phyloP scores from a whole-genome alignment of 345 rosid species.

The Eutrema yunnanense region DNA sequence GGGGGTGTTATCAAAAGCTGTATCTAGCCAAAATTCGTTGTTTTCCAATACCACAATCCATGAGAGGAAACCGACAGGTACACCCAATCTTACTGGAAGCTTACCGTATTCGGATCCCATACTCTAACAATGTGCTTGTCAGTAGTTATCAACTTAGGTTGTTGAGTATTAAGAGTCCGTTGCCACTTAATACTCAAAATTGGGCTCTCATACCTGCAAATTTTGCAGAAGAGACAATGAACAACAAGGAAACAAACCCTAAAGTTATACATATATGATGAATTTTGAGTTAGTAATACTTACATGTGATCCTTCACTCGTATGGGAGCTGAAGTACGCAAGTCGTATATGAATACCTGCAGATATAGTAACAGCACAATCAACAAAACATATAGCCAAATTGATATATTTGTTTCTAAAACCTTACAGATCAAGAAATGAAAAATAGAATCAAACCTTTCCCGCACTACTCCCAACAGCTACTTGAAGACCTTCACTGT shows the following conservation, averaged over 20 bases:
- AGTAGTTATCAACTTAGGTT: constrained; percentile 67
- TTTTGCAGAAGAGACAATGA: constrained; percentile 5
- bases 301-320: constrained; percentile 92
- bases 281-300: constrained; percentile 23
- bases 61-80: background rate
- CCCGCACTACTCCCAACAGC: constrained; percentile 91
- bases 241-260: background rate
- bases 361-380: constrained; percentile 2
- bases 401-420: background rate
- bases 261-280: background rate
- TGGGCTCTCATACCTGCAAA: constrained; percentile 78
- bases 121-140: constrained; percentile 82
- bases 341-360: constrained; percentile 86
- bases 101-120: constrained; percentile 96
- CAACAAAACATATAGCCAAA: background rate
- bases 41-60: background rate
- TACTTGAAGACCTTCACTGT: constrained; percentile 68
- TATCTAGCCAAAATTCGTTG: background rate
- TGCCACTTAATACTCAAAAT: constrained; percentile 96
- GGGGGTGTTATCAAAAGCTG: background rate
- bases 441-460: constrained; percentile 50
- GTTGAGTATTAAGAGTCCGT: constrained; percentile 65
- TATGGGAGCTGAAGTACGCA: constrained; percentile 78
- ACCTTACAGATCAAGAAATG: background rate
- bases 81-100: background rate